phyloP scores from a whole-genome alignment of 2,329 filamentous ascomycete genomes.

The Colletotrichum sp. region DNA sequence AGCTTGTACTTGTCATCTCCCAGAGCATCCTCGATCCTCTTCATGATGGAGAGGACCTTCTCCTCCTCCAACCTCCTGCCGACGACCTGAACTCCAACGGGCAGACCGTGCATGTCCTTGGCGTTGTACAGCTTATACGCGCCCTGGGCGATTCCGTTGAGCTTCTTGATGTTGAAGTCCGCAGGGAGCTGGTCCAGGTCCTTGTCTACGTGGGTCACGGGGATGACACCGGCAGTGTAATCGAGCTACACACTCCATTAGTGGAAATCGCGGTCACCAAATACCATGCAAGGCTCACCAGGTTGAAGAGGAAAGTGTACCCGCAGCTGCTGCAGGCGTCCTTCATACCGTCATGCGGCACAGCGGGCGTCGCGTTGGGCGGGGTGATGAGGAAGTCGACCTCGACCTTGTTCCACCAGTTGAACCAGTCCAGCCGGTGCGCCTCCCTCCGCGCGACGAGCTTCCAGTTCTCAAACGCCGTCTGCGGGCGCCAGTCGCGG shows the following conservation, averaged over 20 bases:
- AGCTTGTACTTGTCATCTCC: slow-evolving; percentile 60
- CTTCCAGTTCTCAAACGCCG: slow-evolving; percentile 81
- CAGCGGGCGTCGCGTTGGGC: slow-evolving; percentile 89
- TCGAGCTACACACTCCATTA: slow-evolving; percentile 65
- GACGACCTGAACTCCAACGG: slow-evolving; percentile 85
- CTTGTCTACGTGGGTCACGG: slow-evolving; percentile 83
- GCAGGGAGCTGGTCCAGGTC: slow-evolving; percentile 68
- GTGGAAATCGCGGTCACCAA: background rate
- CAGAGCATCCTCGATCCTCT: slow-evolving; percentile 76
- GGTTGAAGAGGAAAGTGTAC: slow-evolving; percentile 92
- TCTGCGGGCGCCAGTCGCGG: slow-evolving; percentile 75
- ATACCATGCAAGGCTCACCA: slow-evolving; percentile 57
- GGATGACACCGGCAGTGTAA: slow-evolving; percentile 82
- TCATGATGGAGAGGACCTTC: slow-evolving; percentile 84
- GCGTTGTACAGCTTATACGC: slow-evolving; percentile 90
- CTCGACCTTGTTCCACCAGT: slow-evolving; percentile 79
- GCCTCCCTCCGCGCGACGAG: slow-evolving; percentile 78
- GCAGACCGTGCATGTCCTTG: slow-evolving; percentile 82
- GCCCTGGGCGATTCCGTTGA: slow-evolving; percentile 82
- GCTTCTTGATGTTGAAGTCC: slow-evolving; percentile 62
- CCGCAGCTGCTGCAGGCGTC: slow-evolving; percentile 86
- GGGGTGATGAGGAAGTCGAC: slow-evolving; percentile 83
- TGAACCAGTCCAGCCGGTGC: slow-evolving; percentile 80
- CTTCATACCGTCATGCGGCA: slow-evolving; percentile 86
- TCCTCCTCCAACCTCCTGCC: slow-evolving; percentile 84